Conservation (phyloP, 306 rosid species). For the Vicia villosa region DNA sequence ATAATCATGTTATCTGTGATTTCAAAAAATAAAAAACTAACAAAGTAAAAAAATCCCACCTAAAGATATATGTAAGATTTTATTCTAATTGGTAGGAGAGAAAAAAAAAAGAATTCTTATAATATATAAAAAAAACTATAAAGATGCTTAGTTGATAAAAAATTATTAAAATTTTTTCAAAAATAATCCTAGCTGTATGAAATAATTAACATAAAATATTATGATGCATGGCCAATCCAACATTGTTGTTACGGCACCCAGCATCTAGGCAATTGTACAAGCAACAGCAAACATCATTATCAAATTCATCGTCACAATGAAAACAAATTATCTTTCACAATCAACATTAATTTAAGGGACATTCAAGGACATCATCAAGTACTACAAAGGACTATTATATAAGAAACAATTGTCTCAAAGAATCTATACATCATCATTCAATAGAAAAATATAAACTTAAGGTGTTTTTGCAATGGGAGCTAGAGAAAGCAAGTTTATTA, state of each 20-base stretch:
- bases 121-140: no score
- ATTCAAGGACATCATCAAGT: slow-evolving; percentile 24
- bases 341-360: slow-evolving; percentile 23
- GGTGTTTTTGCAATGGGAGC: slow-evolving; percentile 42
- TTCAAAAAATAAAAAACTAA: no score
- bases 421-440: neutral
- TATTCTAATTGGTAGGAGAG: neutral
- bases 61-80: neutral
- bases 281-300: slow-evolving; percentile 2
- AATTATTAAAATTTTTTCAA: no score
- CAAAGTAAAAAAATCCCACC: neutral
- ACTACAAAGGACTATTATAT: slow-evolving; percentile 9
- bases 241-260: slow-evolving; percentile 32
- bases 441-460: neutral
- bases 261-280: neutral
- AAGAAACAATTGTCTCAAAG: slow-evolving; percentile 7
- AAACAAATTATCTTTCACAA: slow-evolving; percentile 19
- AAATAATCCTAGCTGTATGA: neutral
- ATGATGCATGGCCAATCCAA: neutral
- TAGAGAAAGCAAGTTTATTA: slow-evolving; percentile 40
- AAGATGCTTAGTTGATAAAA: no score
- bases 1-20: neutral
- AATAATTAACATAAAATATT: neutral
- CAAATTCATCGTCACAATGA: slow-evolving; percentile 21
- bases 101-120: neutral